Evolutionary conservation across 139 green algal genomes (phyloP), one percentile per base, ranked within the genome.

Genomic region (Tetratostichococcus sp.): DNA sequence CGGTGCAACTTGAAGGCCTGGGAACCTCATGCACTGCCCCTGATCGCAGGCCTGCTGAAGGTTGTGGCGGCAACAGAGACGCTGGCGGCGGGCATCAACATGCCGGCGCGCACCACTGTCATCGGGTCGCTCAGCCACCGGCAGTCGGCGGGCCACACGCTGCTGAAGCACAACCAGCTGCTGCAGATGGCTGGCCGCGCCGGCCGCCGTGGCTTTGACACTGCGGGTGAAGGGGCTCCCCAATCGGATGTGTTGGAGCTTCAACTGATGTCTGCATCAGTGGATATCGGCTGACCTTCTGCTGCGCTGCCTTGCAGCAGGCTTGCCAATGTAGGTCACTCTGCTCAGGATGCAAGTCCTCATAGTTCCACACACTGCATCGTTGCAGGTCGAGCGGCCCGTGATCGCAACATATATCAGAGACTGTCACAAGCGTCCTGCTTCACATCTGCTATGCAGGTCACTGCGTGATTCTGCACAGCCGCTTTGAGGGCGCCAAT

Each of bases 1-100:
- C n/a, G n/a, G n/a, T n/a, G n/a, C n/a, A n/a, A n/a, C n/a, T n/a
- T n/a, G n/a, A n/a, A n/a, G n/a, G n/a, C n/a, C n/a, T n/a, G n/a
- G n/a, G n/a, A n/a, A n/a, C n/a, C n/a, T 25, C 50, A 62, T 62
- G 50, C 19, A 25, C 50, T 28, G 2, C 14, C 11, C 50, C 22
- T 17, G 11, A 50, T 50, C 33, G 73, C 79, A 81, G 87, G 87
- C 1, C 69, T 91, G 59, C 31, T 96, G 22, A 90, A 94, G 82
- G 71, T 97, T 31, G 92, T 98, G 26, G 97, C 97, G 86, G 94
- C 95, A 1, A 99, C 95, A 30, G 94, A 97, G 78, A 99, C 95
- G 28, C 83, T 99, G n/a, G 94, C 95, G 1, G 94, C 95, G 0
- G 95, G 95, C 65, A 97, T 98, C 84, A 99, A 99, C 89, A 99